These are phyloP conservation scores for Naumovozyma dairenensis DNA, from an alignment of 805 yeast genomes.

Conservation along the genomic window DNA sequence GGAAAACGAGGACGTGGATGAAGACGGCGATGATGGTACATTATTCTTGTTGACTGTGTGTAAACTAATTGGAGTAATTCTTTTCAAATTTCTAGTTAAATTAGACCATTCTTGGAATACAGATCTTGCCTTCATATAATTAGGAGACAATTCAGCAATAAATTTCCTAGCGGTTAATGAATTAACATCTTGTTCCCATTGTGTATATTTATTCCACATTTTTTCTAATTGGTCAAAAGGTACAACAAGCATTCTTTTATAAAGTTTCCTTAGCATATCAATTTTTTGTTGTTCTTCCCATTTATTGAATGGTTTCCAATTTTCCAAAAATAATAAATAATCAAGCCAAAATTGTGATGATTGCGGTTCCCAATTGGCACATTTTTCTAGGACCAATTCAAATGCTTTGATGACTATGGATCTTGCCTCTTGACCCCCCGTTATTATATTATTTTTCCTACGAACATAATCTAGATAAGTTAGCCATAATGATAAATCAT, in stretches of 20 bases:
- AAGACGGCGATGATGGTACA: slow-evolving; percentile 16
- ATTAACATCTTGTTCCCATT: slow-evolving; percentile 73
- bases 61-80: slow-evolving; percentile 27
- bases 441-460: slow-evolving; percentile 52
- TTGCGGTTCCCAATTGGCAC: slow-evolving; percentile 62
- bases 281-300: slow-evolving; percentile 81
- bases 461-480: slow-evolving; percentile 73
- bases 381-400: slow-evolving; percentile 67
- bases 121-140: slow-evolving; percentile 80
- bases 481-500: slow-evolving; percentile 62
- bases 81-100: slow-evolving; percentile 41
- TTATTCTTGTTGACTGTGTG: slow-evolving; percentile 21
- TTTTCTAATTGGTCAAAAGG: slow-evolving; percentile 70
- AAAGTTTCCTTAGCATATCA: slow-evolving; percentile 65
- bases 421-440: slow-evolving; percentile 77
- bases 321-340: slow-evolving; percentile 65
- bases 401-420: slow-evolving; percentile 68
- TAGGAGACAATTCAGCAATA: slow-evolving; percentile 71
- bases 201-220: slow-evolving; percentile 71
- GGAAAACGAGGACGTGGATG: too few relatives aligned
- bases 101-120: slow-evolving; percentile 61
- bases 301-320: slow-evolving; percentile 67
- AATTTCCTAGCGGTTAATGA: slow-evolving; percentile 73
- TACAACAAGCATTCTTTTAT: slow-evolving; percentile 57
- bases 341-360: slow-evolving; percentile 72